Conservation (phyloP, 768 basidiomycete species). For the Termitomyces sp. region DNA sequence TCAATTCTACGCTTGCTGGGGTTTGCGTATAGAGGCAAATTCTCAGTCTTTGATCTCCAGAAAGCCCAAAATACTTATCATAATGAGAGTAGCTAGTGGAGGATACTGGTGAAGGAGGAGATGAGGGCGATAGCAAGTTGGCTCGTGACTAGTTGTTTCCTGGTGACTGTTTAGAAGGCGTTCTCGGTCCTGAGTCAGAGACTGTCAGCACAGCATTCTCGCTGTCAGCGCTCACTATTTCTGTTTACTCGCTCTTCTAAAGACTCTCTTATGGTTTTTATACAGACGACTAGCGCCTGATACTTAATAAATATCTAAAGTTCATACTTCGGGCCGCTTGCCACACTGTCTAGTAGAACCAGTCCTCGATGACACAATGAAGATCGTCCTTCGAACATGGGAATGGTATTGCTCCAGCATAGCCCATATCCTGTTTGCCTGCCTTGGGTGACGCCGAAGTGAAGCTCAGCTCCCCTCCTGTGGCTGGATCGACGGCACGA, state of each 20-base stretch:
- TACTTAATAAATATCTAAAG: background rate
- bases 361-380: conserved; percentile 60
- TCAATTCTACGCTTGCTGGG: conserved; percentile 92
- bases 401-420: conserved; percentile 27
- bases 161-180: background rate
- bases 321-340: background rate
- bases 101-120: conserved; percentile 1
- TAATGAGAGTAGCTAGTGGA: conserved; percentile 21
- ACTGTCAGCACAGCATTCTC: background rate
- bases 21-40: conserved; percentile 50
- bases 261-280: background rate
- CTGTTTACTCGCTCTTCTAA: background rate
- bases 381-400: conserved; percentile 55
- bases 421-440: conserved; percentile 12
- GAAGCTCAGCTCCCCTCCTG: conserved; percentile 14
- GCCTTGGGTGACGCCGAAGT: conserved; percentile 5
- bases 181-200: background rate
- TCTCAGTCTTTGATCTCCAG: conserved; percentile 4
- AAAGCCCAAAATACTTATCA: conserved; percentile 48
- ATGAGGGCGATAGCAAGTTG: conserved; percentile 3
- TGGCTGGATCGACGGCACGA: conserved; percentile 17
- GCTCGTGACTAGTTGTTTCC: background rate
- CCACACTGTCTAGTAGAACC: conserved; percentile 9
- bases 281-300: background rate
- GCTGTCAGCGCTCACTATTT: background rate